Evolutionary conservation across 176 grass and related monocot genomes (phyloP).

Genomic region (Rhipidocladum racemiflorum): DNA sequence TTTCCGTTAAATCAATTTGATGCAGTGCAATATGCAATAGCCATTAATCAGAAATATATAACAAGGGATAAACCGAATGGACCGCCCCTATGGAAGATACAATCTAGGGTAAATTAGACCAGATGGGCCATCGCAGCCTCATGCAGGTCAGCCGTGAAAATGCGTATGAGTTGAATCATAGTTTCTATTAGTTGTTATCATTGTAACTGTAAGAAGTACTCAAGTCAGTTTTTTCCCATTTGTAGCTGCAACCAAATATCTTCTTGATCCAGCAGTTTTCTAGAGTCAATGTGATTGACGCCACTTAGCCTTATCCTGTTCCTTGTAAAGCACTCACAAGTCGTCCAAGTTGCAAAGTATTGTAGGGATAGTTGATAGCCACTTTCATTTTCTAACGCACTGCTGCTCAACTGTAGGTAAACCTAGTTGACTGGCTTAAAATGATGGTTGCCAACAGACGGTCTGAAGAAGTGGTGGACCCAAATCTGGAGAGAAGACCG

Average conservation of each 20-base stretch:
- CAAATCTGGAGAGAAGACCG: slow-evolving; percentile 76
- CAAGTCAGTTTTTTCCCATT: not conserved
- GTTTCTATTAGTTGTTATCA: not conserved
- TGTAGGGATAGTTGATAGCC: not conserved
- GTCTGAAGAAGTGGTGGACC: slow-evolving; percentile 91
- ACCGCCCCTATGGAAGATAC: not conserved
- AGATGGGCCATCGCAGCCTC: not conserved
- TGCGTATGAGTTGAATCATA: not conserved
- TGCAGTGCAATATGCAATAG: not conserved
- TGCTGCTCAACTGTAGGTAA: slow-evolving; percentile 59
- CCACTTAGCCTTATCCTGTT: not conserved
- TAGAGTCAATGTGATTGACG: not conserved
- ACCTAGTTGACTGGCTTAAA: slow-evolving; percentile 99
- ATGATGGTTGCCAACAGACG: slow-evolving; percentile 88
- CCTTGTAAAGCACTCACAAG: not conserved
- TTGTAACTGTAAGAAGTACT: not conserved
- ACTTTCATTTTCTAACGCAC: slow-evolving; percentile 2
- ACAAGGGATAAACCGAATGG: not conserved
- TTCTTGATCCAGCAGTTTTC: not conserved
- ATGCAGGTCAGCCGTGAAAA: not conserved
- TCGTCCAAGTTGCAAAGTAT: not conserved
- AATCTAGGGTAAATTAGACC: not conserved
- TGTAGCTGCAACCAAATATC: not conserved
- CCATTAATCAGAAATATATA: not conserved
- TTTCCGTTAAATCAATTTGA: not conserved